Evolutionary conservation across 2,329 filamentous ascomycete genomes (phyloP).

Genomic region (Passalora sequoiae): DNA sequence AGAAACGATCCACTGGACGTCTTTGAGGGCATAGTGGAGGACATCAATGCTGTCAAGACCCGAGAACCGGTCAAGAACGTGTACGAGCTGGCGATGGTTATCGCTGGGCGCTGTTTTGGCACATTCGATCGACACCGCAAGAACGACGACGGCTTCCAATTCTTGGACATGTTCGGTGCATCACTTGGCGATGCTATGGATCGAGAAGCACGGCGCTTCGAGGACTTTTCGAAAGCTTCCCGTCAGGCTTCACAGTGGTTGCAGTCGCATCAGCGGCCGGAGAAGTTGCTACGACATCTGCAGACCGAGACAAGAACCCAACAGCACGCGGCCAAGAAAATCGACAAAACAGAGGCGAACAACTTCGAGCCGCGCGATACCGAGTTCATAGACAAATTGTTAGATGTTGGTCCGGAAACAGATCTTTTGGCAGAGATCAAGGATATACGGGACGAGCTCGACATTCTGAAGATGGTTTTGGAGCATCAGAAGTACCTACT

Average conservation of each 20-base stretch:
- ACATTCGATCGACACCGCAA: constrained; percentile 53
- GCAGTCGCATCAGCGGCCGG: constrained; percentile 16
- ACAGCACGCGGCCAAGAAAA: constrained; percentile 41
- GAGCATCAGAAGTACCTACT: constrained; percentile 48
- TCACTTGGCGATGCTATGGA: constrained; percentile 52
- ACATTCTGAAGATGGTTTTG: constrained; percentile 54
- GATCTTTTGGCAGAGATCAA: constrained; percentile 59
- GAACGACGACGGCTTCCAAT: constrained; percentile 55
- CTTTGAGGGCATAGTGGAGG: constrained; percentile 58
- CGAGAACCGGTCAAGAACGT: constrained; percentile 54
- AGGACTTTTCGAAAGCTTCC: constrained; percentile 55
- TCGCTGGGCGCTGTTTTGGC: constrained; percentile 44
- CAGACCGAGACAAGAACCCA: constrained; percentile 16
- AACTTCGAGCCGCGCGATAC: constrained; percentile 26
- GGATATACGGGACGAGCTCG: constrained; percentile 63
- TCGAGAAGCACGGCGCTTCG: constrained; percentile 47
- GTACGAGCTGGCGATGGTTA: constrained; percentile 59
- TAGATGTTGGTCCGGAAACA: constrained; percentile 58
- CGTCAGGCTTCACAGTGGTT: constrained; percentile 45
- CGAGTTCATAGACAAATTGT: constrained; percentile 51
- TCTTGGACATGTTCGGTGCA: constrained; percentile 63
- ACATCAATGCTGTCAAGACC: constrained; percentile 59
- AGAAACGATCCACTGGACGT: constrained; percentile 60
- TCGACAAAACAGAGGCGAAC: constrained; percentile 5
- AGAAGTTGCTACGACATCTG: constrained; percentile 15